phyloP scores from a whole-genome alignment of 805 yeast species.

The Hanseniaspora mollemarum region DNA sequence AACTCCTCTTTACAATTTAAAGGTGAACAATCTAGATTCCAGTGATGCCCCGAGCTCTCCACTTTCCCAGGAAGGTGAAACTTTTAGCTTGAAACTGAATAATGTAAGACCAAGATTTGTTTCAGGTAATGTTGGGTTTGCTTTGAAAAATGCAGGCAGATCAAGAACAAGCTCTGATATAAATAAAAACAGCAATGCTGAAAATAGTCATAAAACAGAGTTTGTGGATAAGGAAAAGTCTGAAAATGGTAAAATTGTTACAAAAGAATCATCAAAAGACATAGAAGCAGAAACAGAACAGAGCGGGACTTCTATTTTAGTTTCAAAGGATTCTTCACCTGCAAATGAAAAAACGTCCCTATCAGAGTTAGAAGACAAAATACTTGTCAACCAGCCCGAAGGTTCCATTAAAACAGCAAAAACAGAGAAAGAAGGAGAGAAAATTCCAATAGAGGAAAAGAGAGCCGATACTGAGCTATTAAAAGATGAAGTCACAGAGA shows the following conservation, averaged over 20 bases:
- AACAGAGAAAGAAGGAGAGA: neutral
- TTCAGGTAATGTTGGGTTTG: slow-evolving; percentile 15
- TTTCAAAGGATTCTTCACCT: too few species aligned
- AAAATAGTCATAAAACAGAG: neutral
- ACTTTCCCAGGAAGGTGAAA: slow-evolving; percentile 10
- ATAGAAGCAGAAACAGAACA: neutral
- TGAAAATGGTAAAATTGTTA: neutral
- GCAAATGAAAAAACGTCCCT: too few species aligned
- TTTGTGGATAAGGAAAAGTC: neutral
- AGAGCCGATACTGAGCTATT: too few species aligned
- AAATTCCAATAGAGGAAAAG: too few species aligned
- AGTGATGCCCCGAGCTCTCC: neutral
- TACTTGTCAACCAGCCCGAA: too few species aligned
- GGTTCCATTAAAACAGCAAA: too few species aligned
- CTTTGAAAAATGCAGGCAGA: slow-evolving; percentile 12
- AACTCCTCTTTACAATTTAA: neutral
- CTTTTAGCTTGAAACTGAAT: slow-evolving; percentile 8
- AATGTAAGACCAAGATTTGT: slow-evolving; percentile 14
- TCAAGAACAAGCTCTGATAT: neutral
- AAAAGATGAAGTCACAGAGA: neutral
- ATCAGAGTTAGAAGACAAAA: too few species aligned
- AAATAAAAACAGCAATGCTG: neutral
- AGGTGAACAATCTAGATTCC: neutral
- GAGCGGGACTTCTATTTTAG: too few species aligned
- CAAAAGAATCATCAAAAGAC: neutral